phyloP scores from a whole-genome alignment of 2,329 filamentous ascomycete genomes.

The Chalaropsis ovoidea region DNA sequence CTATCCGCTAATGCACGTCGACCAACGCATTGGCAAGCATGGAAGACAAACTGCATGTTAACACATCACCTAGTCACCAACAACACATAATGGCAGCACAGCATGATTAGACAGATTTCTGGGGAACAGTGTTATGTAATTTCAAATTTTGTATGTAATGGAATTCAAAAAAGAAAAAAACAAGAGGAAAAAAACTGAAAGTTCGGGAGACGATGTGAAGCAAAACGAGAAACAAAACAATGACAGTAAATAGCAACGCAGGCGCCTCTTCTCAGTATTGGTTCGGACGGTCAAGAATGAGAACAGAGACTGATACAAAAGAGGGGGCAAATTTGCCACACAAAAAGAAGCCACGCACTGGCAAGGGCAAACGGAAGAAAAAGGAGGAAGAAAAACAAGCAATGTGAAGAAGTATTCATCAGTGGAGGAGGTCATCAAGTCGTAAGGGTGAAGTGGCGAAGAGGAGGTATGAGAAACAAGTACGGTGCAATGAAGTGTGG shows the following conservation, averaged over 20 bases:
- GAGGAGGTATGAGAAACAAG: background rate
- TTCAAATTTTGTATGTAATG: background rate
- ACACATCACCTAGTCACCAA: too few species aligned
- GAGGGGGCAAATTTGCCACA: background rate
- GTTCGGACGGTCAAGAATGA: background rate
- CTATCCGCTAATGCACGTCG: too few species aligned
- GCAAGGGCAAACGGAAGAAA: conserved; percentile 7
- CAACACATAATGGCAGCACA: too few species aligned
- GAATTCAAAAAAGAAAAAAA: background rate
- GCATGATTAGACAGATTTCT: too few species aligned
- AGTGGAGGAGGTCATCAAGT: conserved; percentile 12
- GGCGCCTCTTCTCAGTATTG: background rate
- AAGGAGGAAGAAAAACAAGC: background rate
- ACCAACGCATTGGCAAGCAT: too few species aligned
- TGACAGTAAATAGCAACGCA: conserved; percentile 3
- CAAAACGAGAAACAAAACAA: background rate
- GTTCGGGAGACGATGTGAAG: background rate
- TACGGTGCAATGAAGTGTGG: background rate
- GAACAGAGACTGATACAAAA: conserved; percentile 16
- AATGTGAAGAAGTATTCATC: background rate
- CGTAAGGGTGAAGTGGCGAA: conserved; percentile 1
- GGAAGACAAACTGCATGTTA: background rate
- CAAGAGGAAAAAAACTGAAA: background rate
- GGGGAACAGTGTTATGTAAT: background rate
- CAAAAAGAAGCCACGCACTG: conserved; percentile 4